Conservation (phyloP, 1,284 basidiomycete species). For the Hymenochaete sp. region DNA sequence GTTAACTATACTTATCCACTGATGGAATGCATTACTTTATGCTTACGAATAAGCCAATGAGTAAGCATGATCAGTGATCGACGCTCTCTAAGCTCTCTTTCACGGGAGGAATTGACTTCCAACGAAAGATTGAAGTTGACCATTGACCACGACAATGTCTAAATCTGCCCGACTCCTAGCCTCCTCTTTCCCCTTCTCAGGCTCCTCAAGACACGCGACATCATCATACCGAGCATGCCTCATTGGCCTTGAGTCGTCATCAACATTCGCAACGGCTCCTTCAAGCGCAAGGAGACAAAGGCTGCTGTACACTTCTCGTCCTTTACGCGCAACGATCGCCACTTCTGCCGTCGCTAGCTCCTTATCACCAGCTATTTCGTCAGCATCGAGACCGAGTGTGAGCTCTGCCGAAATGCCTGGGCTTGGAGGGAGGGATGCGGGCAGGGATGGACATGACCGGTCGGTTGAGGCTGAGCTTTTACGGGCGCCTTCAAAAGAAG, state of each 20-base stretch:
- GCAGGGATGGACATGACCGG: background rate
- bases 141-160: too few relatives aligned
- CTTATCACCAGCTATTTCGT: background rate
- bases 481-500: slow-evolving; percentile 35
- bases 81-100: too few relatives aligned
- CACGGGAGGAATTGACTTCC: too few relatives aligned
- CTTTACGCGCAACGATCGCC: slow-evolving; percentile 9
- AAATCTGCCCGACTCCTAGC: too few relatives aligned
- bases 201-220: too few relatives aligned
- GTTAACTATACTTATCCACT: background rate
- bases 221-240: too few relatives aligned
- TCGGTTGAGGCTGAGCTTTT: slow-evolving; percentile 10
- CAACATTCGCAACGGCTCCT: too few relatives aligned
- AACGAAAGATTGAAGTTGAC: too few relatives aligned
- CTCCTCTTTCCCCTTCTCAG: too few relatives aligned
- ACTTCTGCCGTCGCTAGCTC: slow-evolving; percentile 9
- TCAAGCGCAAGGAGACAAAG: background rate
- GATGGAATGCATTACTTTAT: background rate
- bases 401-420: background rate
- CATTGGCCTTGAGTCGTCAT: too few relatives aligned
- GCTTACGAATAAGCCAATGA: too few relatives aligned
- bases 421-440: background rate
- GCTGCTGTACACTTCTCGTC: slow-evolving; percentile 10
- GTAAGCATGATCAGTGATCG: too few relatives aligned
- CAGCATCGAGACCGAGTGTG: background rate